Conservation (phyloP, 1,284 basidiomycete species). For the Heterobasidion irregulare region DNA sequence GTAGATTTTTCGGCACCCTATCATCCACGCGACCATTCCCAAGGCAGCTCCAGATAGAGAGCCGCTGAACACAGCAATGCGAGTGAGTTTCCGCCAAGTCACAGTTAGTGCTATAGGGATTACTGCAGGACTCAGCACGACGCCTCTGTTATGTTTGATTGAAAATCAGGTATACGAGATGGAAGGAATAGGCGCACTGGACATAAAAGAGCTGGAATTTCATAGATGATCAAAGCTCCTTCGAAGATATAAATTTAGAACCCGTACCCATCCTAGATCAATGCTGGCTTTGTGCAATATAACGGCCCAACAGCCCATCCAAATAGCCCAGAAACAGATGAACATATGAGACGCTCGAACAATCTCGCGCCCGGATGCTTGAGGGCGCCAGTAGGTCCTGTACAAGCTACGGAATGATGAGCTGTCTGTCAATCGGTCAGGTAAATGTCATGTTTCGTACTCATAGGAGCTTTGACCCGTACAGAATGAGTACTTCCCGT, state of each 20-base stretch:
- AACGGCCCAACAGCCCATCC: conserved; percentile 49
- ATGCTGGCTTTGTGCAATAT: conserved; percentile 33
- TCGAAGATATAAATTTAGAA: neutral
- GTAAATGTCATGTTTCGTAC: conserved; percentile 18
- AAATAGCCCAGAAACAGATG: conserved; percentile 46
- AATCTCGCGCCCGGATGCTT: conserved; percentile 53
- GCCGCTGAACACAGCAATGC: conserved; percentile 31
- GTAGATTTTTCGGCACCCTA: conserved; percentile 41
- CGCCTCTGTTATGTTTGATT: conserved; percentile 21
- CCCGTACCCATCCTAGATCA: conserved; percentile 33
- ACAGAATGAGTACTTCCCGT: neutral
- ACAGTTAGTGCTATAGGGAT: conserved; percentile 40
- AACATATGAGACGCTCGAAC: conserved; percentile 49
- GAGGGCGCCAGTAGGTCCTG: conserved; percentile 58
- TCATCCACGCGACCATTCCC: conserved; percentile 44
- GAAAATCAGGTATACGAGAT: neutral
- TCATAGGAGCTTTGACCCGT: conserved; percentile 27
- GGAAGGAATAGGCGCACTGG: conserved; percentile 24
- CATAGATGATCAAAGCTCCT: neutral
- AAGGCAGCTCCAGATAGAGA: conserved; percentile 32
- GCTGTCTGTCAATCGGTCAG: too few species aligned
- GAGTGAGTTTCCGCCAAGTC: conserved; percentile 37
- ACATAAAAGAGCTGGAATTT: conserved; percentile 32
- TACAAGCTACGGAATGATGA: conserved; percentile 30
- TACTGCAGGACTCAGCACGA: conserved; percentile 38